These are phyloP conservation scores for Pelagomonas calceolata DNA, from an alignment of 108 stramenopile species.

Conservation along the genomic window DNA sequence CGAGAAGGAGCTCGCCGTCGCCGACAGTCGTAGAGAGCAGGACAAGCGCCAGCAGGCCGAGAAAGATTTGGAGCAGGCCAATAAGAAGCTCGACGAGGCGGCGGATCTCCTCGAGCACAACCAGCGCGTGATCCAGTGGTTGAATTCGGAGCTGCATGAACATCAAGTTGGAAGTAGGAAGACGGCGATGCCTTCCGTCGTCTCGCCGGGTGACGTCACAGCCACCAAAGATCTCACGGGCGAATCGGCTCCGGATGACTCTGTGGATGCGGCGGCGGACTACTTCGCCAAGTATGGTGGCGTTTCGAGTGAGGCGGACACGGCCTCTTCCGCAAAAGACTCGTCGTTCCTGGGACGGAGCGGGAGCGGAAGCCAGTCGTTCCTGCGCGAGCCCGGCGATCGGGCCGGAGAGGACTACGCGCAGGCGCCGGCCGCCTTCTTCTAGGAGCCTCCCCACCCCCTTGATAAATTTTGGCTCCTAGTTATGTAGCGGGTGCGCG, in stretches of 20 bases:
- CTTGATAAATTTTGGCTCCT: too few relatives aligned
- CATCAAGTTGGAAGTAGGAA: not conserved
- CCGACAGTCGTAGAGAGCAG: constrained; percentile 5
- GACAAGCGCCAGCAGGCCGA: constrained; percentile 6
- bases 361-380: too few relatives aligned
- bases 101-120: constrained; percentile 32
- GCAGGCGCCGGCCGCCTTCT: too few relatives aligned
- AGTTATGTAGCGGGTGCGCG: too few relatives aligned
- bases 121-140: constrained; percentile 43
- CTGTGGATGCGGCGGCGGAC: not conserved
- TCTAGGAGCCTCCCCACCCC: too few relatives aligned
- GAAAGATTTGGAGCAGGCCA: constrained; percentile 14
- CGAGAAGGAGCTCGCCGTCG: constrained; percentile 2
- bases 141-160: constrained; percentile 42
- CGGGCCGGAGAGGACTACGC: too few relatives aligned
- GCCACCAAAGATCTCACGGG: not conserved
- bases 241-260: not conserved
- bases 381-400: too few relatives aligned
- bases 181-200: not conserved
- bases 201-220: not conserved
- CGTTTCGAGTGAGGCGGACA: too few relatives aligned
- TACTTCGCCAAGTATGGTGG: not conserved
- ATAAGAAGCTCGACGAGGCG: constrained; percentile 25
- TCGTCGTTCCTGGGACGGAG: too few relatives aligned
- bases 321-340: too few relatives aligned